Percentiles rank a stretch among this genome's conserved stretches.
Conservation (phyloP, 2,329 filamentous ascomycete genomes). For the Plectosphaerella sp. region DNA sequence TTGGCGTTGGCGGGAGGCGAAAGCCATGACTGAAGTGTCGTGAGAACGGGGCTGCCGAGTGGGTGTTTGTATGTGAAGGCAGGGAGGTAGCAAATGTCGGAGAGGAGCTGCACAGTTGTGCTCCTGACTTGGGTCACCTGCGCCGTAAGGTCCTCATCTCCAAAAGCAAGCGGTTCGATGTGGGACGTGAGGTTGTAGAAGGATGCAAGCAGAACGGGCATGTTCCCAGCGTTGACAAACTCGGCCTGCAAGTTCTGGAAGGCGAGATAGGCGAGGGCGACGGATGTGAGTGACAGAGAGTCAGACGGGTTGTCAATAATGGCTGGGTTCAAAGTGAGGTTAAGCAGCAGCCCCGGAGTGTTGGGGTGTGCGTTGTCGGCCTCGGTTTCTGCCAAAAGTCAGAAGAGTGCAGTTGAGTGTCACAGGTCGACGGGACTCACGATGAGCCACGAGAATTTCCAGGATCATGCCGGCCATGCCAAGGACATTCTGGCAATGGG, state of each 20-base stretch:
- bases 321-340: constrained; percentile 36
- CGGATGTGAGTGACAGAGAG: constrained; percentile 46
- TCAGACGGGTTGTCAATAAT: constrained; percentile 45
- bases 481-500: constrained; percentile 36
- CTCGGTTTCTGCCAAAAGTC: constrained; percentile 37
- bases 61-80: constrained; percentile 37
- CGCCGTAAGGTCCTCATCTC: constrained; percentile 33
- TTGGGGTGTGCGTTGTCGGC: constrained; percentile 33
- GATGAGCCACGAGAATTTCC: constrained; percentile 46
- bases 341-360: constrained; percentile 46
- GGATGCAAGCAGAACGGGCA: constrained; percentile 40
- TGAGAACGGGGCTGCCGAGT: constrained; percentile 34
- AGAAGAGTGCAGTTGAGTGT: background rate
- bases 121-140: constrained; percentile 44
- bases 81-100: constrained; percentile 48
- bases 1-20: constrained; percentile 26
- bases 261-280: constrained; percentile 52
- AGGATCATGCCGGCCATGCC: constrained; percentile 54
- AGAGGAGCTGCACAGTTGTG: constrained; percentile 45
- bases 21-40: constrained; percentile 44
- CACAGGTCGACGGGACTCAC: constrained; percentile 22
- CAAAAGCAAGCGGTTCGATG: constrained; percentile 19
- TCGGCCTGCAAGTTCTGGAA: constrained; percentile 44
- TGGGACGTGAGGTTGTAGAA: constrained; percentile 43
- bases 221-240: constrained; percentile 34